Base-by-base conservation (phyloP, 495 filamentous ascomycete genomes). In the Penicillium parvum region DNA sequence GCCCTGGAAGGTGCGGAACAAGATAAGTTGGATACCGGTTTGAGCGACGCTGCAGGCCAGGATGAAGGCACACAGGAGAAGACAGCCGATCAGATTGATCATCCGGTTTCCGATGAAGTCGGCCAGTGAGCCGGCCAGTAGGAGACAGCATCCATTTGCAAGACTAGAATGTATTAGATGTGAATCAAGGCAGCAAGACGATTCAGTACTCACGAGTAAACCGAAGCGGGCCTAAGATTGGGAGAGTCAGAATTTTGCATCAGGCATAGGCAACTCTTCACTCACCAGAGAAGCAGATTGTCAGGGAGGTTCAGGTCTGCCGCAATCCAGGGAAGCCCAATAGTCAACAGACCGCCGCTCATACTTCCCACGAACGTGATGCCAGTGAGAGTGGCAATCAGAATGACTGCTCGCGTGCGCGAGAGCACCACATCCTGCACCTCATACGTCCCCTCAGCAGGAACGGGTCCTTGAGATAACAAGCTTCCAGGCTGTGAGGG, bases 1-100 rank as follows among this genome's bases (percentile, higher is more conserved):
- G 3, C 75, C 77, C 37, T 72, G 69, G 9, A 76, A 45, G 0
- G 68, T 64, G 15, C 78, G 68, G 46, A 78, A 77, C 14, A 72
- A 39, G 27, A 80, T 76, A 0, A 79, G 21, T 33, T 81, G 66
- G 8, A 66, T 59, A 5, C 69, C 66, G 0, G 65, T 74, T 14
- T 47, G 43, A 0, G 75, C 55, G 1, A 78, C 50, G 0, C 76
- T 74, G 32, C 64, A 65, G 3, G 63, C 75, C 0, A 78, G 44
- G 0, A 71, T 68, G 50, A 75, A 77, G 14, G 56, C 37, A 7
- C 54, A 58, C 9, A 66, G 57, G 0, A 78, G 47, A 7, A 72
- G 60, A 36, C 66, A 66, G 1, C 77, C 77, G 2, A 60, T 47
- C 0, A 81, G 37, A 32, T 70, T 71, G 14, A 77, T 62, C 5